Evolutionary conservation across 2,329 filamentous ascomycete genomes (phyloP), one percentile per base, ranked within the genome.

Genomic region (Cucurbitaria berberidis): DNA sequence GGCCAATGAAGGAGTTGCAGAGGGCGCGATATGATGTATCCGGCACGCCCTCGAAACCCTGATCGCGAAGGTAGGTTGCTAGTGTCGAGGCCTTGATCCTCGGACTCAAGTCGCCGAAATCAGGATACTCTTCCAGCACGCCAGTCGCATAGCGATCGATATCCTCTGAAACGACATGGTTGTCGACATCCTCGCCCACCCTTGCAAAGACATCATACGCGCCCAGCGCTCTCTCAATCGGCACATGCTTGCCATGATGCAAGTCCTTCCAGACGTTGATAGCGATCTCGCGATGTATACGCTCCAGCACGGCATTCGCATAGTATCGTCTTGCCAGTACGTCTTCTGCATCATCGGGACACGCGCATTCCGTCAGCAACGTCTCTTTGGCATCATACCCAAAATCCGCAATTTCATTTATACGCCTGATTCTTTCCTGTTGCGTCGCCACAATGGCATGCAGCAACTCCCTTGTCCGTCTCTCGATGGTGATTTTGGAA

Each of bases 351-450:
- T 84, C 80, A 11, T 88, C 82, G 15, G 82, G 77, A 29, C 82
- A 80, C 10, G 78, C 78, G 55, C 83, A 85, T 69, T 96, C 87
- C 49, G 82, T 80, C 55, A 92, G 67, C 43, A 98, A 81, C 48
- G 87, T 87, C 72, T 97, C 93, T 73, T 97, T 97, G 40, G 89
- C 90, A 77, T 98, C 92, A 67, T 93, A 93, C 0, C 92, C 92
- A 66, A 87, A 81, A 24, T 81, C 78, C 47, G 89, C 86, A 57
- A 98, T 89, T 45, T 82, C 77, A 63, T 89, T 85, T 57, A 91
- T 87, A 66, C 87, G 87, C 49, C 82, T 81, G 51, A 91, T 82
- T 18, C 92, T 87, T 48, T 85, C 81, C 30, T 86, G 82, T 71
- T 91, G 90, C 27, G 84, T 86, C n/a, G 79, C 74, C 48, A 98